Evolutionary conservation across 2,329 filamentous ascomycete species (phyloP), one percentile per base, ranked within the genome.

Genomic region (Saccharata proteae): DNA sequence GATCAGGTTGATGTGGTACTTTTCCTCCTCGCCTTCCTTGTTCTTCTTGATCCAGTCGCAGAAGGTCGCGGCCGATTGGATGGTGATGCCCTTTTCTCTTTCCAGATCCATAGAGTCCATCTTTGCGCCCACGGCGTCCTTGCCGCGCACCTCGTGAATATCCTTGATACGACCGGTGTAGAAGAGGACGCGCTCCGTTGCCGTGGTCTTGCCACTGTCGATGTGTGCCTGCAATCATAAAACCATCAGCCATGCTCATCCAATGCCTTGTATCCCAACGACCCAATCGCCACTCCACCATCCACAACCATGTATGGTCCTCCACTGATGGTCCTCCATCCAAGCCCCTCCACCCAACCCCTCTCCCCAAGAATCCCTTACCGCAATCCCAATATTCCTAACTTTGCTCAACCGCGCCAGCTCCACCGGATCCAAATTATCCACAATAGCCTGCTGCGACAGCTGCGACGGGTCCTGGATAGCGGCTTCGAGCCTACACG

Each of bases 31-130:
- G 43, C 80, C 81, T 41, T 88, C 63, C 47, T 83, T 77, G 14
- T 59, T 55, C 57, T 74, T 77, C 66, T 93, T 94, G 43, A 80
- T 64, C 90, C 90, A 98, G 61, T 98, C 86, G 58, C 84, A 93
- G 57, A 93, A 98, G 1, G 90, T 98, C 15, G 90, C 90, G 8
- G 90, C 90, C 44, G 88, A 96, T 59, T 98, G 88, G 50, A 98
- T 98, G 36, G 90, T 98, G 56, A 98, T 98, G 48, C 90, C 90
- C 66, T 94, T 93, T 58, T 96, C 90, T 59, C 90, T 73, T 63
- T 98, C 90, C 44, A 98, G 68, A 47, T 98, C 90, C 90, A 98
- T 98, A 16, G 86, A 94, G 65, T 98, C 90, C 90, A 98, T 98
- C 67, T 98, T 98, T 38, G 90, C 90, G 42, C 90, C 90, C 23